Conservation (phyloP, 495 filamentous ascomycete genomes). For the Eremomyces bilateralis region DNA sequence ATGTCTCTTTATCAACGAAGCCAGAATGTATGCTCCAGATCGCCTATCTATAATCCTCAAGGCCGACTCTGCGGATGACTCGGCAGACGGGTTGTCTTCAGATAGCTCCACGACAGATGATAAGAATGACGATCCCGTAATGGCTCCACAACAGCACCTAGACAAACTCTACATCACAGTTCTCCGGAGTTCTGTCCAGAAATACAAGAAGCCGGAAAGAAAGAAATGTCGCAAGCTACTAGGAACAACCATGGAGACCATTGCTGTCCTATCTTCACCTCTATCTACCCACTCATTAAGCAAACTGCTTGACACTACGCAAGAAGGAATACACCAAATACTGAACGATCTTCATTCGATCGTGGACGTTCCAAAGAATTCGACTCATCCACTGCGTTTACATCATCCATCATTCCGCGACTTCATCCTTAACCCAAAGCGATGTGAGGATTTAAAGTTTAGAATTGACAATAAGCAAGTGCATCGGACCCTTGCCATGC, state of each 20-base stretch:
- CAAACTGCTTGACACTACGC: neutral
- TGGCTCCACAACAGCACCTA: neutral
- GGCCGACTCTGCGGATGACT: no score
- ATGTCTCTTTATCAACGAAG: constrained; percentile 1
- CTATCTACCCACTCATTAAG: constrained; percentile 1
- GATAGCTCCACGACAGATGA: no score
- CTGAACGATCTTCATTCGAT: no score
- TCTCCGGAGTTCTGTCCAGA: neutral
- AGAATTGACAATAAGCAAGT: neutral
- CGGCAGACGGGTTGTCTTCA: no score
- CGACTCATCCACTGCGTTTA: neutral
- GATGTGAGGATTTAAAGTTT: neutral
- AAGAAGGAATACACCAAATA: neutral
- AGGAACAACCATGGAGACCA: neutral
- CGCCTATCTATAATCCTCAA: neutral
- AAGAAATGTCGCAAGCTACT: neutral
- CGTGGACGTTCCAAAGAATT: neutral
- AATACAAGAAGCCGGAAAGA: constrained; percentile 1
- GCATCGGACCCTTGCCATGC: neutral
- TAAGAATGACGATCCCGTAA: no score
- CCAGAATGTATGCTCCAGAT: neutral
- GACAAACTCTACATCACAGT: neutral
- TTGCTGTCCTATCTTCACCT: neutral
- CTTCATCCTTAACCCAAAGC: neutral
- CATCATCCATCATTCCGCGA: neutral